Base-by-base conservation (phyloP, 805 yeast species). In the Saturnispora quitensis region DNA sequence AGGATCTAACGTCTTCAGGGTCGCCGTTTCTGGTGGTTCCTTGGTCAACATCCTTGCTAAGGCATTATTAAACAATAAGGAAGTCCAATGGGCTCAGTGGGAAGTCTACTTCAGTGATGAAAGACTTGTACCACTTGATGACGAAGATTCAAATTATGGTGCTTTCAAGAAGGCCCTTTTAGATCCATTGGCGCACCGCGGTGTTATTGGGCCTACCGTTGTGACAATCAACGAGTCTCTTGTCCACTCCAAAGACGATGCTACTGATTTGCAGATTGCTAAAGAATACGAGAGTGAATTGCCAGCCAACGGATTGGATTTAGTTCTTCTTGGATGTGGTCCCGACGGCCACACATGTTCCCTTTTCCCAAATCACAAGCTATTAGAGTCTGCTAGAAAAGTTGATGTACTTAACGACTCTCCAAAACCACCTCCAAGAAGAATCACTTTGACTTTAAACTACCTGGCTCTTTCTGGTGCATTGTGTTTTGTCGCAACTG, bases 341-440 rank as follows among this genome's bases (percentile, higher is more conserved):
- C 97, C 97, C 35, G 97, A 89, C 62, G 97, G 97, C 38, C 97
- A 89, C 67, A 89, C 96, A 5, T 87, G 96, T 70, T 89, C 97
- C 1, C 73, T 89, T 56, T 89, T 89, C 78, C 97, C 97, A 12
- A 89, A 84, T 38, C 96, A 89, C 66, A 60, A 67, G 54, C 73
- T 88, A 60, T 73, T 89, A 52, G 56, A 75, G 36, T 91, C 84
- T 63, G 47, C 64, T 9, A 70, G 73, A 54, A 66, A 68, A 42
- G 82, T 89, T 52, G 80, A 90, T 9, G 69, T 79, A 61, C 78
- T 90, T 56, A 73, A 75, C 48, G 91, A 89, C 65, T 86, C 95
- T 10, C 97, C 97, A 66, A 90, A 90, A 69, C 96, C 95, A 33
- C 97, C 97, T 40, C 83, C 90, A 66, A 82, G 90, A 73, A 81